phyloP scores from a whole-genome alignment of 2,329 filamentous ascomycete species.

The Verticillium longisporum region DNA sequence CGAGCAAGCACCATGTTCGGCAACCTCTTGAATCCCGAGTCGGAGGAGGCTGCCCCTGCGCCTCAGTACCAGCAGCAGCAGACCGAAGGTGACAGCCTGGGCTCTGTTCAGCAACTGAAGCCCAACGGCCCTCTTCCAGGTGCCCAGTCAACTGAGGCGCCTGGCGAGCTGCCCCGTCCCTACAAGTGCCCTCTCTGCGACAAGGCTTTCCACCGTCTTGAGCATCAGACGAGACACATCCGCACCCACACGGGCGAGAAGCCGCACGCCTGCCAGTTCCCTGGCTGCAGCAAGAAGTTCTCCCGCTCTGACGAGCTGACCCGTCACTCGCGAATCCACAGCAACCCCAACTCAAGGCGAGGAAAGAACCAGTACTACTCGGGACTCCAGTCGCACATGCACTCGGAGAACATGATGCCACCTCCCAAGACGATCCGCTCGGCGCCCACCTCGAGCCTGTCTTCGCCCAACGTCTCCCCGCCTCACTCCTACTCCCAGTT shows the following conservation, averaged over 20 bases:
- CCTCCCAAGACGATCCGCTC: constrained; percentile 80
- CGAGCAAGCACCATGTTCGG: constrained; percentile 4
- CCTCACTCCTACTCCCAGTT: constrained; percentile 80
- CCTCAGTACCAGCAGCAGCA: constrained; percentile 22
- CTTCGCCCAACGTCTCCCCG: constrained; percentile 92
- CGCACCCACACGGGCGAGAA: constrained; percentile 97
- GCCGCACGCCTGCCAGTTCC: constrained; percentile 91
- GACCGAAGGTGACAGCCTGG: constrained; percentile 6
- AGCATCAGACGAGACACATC: constrained; percentile 89
- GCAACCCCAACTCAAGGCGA: constrained; percentile 92
- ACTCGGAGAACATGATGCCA: constrained; percentile 66
- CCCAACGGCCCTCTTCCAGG: constrained; percentile 56
- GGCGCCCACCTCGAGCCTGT: constrained; percentile 77
- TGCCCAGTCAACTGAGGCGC: constrained; percentile 52
- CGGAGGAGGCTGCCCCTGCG: not conserved
- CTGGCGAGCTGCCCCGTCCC: constrained; percentile 74
- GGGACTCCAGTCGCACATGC: constrained; percentile 31
- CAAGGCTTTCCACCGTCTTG: constrained; percentile 95
- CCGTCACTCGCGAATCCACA: constrained; percentile 95
- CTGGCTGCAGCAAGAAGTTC: constrained; percentile 95
- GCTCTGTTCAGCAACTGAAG: constrained; percentile 30
- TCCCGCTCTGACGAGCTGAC: constrained; percentile 95
- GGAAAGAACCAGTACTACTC: constrained; percentile 63
- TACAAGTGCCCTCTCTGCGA: constrained; percentile 99
- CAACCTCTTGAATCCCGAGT: constrained; percentile 47